Conservation (phyloP, 257 asterid species). For the Solanum tarapatanum region DNA sequence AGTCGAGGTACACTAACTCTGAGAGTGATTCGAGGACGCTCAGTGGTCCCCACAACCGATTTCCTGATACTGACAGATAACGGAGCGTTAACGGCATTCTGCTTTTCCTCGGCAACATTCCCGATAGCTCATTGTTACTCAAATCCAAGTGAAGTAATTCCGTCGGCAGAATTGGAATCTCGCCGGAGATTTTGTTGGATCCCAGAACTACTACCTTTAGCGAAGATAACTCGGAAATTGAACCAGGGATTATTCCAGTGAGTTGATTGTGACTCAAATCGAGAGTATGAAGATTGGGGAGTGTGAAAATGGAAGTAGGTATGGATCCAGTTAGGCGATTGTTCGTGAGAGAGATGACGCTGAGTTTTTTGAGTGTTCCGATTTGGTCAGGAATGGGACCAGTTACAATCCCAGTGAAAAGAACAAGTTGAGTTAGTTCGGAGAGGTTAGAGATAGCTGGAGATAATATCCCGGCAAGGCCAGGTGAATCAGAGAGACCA, state of each 20-base stretch:
- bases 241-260: constrained; percentile 32
- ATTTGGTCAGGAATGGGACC: constrained; percentile 48
- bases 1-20: constrained; percentile 49
- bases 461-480: constrained; percentile 58
- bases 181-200: constrained; percentile 33
- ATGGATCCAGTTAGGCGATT: constrained; percentile 53
- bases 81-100: constrained; percentile 44
- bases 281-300: constrained; percentile 57
- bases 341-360: constrained; percentile 45
- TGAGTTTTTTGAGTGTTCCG: constrained; percentile 31
- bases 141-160: constrained; percentile 54
- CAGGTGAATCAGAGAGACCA: constrained; percentile 58
- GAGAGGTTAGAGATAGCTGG: constrained; percentile 34
- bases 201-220: constrained; percentile 40
- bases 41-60: constrained; percentile 55
- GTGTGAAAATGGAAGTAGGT: constrained; percentile 24
- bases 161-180: constrained; percentile 21
- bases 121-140: constrained; percentile 36
- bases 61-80: constrained; percentile 40
- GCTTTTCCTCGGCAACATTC: constrained; percentile 19
- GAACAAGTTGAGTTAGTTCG: constrained; percentile 46
- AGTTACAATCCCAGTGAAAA: constrained; percentile 69
- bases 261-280: constrained; percentile 61
- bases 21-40: constrained; percentile 25
- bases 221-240: not conserved